Conservation (phyloP, 2,329 filamentous ascomycete genomes). For the Fusarium annulatum region DNA sequence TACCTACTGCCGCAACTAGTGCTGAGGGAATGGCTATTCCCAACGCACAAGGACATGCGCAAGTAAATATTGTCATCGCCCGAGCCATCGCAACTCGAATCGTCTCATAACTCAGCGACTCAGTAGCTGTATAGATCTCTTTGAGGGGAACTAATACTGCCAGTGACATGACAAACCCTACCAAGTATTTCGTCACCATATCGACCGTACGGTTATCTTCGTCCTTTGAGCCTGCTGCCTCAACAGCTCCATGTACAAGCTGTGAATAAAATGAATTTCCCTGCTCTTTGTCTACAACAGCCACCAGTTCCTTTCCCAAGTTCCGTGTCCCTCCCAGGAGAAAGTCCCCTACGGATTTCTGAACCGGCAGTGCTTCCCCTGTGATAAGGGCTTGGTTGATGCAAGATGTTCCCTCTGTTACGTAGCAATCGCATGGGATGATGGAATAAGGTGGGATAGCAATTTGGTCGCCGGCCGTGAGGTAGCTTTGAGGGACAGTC, state of each 20-base stretch:
- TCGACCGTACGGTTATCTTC: neutral
- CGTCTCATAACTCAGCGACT: neutral
- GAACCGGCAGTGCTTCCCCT: neutral
- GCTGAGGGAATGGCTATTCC: neutral
- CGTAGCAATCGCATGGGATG: neutral
- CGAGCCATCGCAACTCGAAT: neutral
- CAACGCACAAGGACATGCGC: neutral
- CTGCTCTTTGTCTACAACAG: neutral
- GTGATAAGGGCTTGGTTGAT: neutral
- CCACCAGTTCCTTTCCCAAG: neutral
- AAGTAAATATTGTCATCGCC: neutral
- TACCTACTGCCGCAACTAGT: neutral
- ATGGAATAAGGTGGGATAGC: neutral
- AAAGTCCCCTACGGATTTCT: neutral
- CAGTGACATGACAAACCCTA: neutral
- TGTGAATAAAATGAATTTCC: neutral
- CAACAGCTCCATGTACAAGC: neutral
- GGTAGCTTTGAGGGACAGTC: neutral
- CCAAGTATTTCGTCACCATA: neutral
- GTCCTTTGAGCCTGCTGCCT: neutral
- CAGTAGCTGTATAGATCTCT: neutral
- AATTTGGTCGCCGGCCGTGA: neutral
- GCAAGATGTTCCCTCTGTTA: neutral
- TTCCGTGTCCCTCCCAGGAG: neutral
- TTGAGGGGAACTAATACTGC: neutral